Evolutionary conservation across 139 green algal genomes (phyloP).

Genomic region (Gonium pectorale): DNA sequence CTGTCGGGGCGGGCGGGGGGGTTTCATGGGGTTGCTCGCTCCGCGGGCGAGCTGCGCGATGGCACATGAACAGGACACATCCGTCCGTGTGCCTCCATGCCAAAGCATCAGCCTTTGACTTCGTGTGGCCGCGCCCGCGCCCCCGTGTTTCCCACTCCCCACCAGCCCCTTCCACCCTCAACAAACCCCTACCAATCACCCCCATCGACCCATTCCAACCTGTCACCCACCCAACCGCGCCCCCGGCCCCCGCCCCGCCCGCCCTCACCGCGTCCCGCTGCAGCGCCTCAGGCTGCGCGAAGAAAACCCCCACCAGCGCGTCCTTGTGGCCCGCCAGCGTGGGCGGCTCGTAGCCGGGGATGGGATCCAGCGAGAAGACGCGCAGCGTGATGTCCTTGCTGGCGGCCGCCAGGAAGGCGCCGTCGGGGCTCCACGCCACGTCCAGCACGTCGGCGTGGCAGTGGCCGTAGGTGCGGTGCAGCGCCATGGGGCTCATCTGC

Average conservation of each 20-base stretch:
- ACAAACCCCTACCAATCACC: too few relatives aligned
- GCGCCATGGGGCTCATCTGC: conserved; percentile 88
- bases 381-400: conserved; percentile 11
- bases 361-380: conserved; percentile 87
- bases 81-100: too few relatives aligned
- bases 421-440: conserved; percentile 84
- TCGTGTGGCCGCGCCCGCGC: too few relatives aligned
- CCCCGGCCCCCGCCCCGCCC: neutral
- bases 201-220: neutral
- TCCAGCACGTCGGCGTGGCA: conserved; percentile 87
- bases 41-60: too few relatives aligned
- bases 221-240: neutral
- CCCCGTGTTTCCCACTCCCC: too few relatives aligned
- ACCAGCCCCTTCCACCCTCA: too few relatives aligned
- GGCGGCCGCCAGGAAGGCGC: conserved; percentile 15
- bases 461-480: conserved; percentile 91
- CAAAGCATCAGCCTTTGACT: too few relatives aligned
- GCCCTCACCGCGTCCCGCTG: conserved; percentile 36
- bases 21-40: too few relatives aligned
- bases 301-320: conserved; percentile 80
- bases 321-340: conserved; percentile 91
- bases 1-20: too few relatives aligned
- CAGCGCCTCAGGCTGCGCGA: conserved; percentile 55
- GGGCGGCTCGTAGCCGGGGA: conserved; percentile 84
- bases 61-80: too few relatives aligned